phyloP scores from a whole-genome alignment of 2,329 filamentous ascomycete genomes.

The Pseudogymnoascus sp. region DNA sequence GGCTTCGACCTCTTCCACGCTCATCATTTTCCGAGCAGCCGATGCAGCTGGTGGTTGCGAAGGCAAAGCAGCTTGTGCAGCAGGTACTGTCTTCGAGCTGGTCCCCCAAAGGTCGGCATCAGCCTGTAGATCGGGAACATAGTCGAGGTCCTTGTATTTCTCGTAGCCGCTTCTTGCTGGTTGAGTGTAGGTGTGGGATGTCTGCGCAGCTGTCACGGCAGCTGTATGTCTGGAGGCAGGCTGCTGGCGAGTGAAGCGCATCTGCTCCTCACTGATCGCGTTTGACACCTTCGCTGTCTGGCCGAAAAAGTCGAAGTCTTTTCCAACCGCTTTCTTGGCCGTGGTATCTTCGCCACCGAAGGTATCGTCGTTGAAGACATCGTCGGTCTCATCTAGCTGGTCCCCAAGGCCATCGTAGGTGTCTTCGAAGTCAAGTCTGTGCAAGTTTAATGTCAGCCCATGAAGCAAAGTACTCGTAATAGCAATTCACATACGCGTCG shows the following conservation, averaged over 20 bases:
- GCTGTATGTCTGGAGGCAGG: conserved; percentile 41
- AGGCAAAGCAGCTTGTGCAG: conserved; percentile 18
- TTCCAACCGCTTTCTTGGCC: conserved; percentile 54
- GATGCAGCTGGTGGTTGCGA: conserved; percentile 25
- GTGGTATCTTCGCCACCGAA: conserved; percentile 54
- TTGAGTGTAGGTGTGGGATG: conserved; percentile 38
- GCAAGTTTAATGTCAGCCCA: conserved; percentile 30
- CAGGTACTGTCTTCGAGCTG: conserved; percentile 43
- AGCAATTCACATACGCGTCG: conserved; percentile 28
- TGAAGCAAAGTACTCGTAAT: neutral
- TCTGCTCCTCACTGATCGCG: conserved; percentile 84
- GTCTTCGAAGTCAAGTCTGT: conserved; percentile 81
- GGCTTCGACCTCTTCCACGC: conserved; percentile 92
- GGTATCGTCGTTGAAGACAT: conserved; percentile 95
- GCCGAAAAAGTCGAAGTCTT: conserved; percentile 96
- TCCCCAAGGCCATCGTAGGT: conserved; percentile 94
- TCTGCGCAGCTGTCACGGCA: conserved; percentile 29
- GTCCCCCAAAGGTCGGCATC: conserved; percentile 91
- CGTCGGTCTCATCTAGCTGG: conserved; percentile 81
- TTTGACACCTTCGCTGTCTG: conserved; percentile 79
- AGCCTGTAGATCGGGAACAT: conserved; percentile 82
- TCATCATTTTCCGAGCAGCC: conserved; percentile 71
- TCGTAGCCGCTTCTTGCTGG: conserved; percentile 79
- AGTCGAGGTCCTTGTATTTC: conserved; percentile 71
- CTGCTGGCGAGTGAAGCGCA: conserved; percentile 70